phyloP scores from a whole-genome alignment of 805 yeast species.

The Priceomyces melissophilus region DNA sequence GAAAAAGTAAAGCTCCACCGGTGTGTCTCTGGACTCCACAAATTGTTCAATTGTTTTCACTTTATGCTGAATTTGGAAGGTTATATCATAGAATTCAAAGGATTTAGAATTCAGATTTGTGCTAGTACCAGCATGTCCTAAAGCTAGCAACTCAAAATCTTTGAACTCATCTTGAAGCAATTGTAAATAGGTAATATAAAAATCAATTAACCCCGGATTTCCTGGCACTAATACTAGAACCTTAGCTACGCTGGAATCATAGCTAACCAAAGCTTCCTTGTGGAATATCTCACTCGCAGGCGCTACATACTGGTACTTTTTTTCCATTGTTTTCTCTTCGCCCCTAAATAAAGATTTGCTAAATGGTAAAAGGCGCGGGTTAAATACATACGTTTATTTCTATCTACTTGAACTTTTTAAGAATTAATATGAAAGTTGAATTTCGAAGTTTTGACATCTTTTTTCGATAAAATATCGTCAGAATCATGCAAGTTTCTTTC shows the following conservation, averaged over 20 bases:
- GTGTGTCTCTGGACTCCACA: slow-evolving; percentile 11
- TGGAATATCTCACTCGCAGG: slow-evolving; percentile 28
- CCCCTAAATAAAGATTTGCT: background rate
- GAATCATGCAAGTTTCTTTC: slow-evolving; percentile 60
- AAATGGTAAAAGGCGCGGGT: background rate
- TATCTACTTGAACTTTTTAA: background rate
- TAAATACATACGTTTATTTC: background rate
- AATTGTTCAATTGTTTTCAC: slow-evolving; percentile 42
- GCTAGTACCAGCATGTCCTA: slow-evolving; percentile 63
- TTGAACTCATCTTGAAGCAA: slow-evolving; percentile 41
- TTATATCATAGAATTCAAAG: slow-evolving; percentile 35
- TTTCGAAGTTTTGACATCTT: background rate
- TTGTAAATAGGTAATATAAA: slow-evolving; percentile 53
- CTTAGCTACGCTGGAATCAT: slow-evolving; percentile 16
- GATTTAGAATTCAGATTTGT: slow-evolving; percentile 1
- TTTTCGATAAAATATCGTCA: slow-evolving; percentile 21
- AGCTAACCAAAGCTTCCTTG: slow-evolving; percentile 9
- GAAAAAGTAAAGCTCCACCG: slow-evolving; percentile 43
- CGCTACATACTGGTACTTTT: background rate
- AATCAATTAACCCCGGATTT: slow-evolving; percentile 71
- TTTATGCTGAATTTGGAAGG: slow-evolving; percentile 61
- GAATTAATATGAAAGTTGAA: slow-evolving; percentile 1
- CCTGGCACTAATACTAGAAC: slow-evolving; percentile 67
- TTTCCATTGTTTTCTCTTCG: background rate
- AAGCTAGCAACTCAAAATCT: slow-evolving; percentile 49